Conservation (phyloP, 1,284 basidiomycete species). For the Rhodotorula mucilaginosa region DNA sequence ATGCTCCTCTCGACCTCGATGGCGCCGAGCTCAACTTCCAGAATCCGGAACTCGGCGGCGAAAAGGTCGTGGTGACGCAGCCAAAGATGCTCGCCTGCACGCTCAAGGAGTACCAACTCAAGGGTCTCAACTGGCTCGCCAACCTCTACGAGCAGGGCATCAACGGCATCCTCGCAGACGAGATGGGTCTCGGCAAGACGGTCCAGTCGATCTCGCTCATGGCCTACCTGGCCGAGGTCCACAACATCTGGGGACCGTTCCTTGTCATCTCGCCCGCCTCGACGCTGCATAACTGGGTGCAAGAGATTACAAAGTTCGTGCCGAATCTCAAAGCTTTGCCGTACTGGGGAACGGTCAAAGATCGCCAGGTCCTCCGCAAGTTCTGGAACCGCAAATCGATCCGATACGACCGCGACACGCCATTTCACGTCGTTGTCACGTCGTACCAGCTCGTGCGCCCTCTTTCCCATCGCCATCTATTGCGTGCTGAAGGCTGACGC, state of each 20-base stretch:
- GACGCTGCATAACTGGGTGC: conserved; percentile 99
- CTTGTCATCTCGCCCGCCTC: conserved; percentile 98
- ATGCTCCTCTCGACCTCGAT: conserved; percentile 49
- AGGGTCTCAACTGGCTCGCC: conserved; percentile 96
- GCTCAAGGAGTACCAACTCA: conserved; percentile 97
- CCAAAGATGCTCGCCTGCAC: conserved; percentile 96
- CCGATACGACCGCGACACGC: conserved; percentile 90
- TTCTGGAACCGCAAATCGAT: conserved; percentile 99
- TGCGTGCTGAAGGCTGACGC: background rate
- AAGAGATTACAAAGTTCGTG: conserved; percentile 93
- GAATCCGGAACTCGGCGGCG: conserved; percentile 91
- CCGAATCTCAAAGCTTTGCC: conserved; percentile 90
- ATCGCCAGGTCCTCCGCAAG: conserved; percentile 88
- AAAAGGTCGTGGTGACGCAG: conserved; percentile 80
- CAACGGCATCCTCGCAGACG: conserved; percentile 96
- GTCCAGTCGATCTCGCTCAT: conserved; percentile 98
- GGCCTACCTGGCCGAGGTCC: conserved; percentile 93
- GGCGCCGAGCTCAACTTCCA: conserved; percentile 99
- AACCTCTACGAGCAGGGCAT: conserved; percentile 99
- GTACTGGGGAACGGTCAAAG: conserved; percentile 98
- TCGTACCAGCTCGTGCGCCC: conserved; percentile 82
- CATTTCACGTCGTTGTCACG: conserved; percentile 95
- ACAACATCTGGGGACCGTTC: conserved; percentile 99
- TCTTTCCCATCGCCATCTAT: conserved; percentile 44
- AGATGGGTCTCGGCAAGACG: conserved; percentile 78